These are phyloP conservation scores for Cystofilobasidium macerans DNA, from an alignment of 768 basidiomycete species.

Conservation along the genomic window DNA sequence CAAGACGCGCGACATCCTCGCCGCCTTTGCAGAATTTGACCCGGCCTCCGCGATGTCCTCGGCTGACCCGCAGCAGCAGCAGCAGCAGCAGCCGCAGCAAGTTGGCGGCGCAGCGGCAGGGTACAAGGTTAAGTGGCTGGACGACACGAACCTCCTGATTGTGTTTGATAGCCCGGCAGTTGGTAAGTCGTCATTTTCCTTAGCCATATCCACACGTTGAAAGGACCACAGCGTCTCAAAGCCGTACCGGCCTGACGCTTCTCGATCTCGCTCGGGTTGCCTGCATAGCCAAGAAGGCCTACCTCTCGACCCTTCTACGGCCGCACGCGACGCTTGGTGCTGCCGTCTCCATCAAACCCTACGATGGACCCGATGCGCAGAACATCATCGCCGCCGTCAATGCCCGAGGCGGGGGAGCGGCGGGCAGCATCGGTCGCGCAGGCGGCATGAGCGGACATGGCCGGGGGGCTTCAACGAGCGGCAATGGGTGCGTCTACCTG, in stretches of 20 bases:
- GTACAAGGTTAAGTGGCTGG: conserved; percentile 98
- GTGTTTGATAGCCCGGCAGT: conserved; percentile 83
- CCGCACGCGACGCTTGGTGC: conserved; percentile 28
- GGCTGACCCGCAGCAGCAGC: too few species aligned
- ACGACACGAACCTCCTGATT: conserved; percentile 88
- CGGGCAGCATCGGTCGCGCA: not conserved
- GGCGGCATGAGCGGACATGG: not conserved
- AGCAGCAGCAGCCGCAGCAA: conserved; percentile 38
- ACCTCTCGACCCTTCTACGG: conserved; percentile 69
- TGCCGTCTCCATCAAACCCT: conserved; percentile 57
- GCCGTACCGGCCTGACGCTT: too few species aligned
- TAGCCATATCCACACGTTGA: too few species aligned
- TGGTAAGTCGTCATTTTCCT: conserved; percentile 50
- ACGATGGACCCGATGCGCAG: conserved; percentile 89
- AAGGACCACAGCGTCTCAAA: too few species aligned
- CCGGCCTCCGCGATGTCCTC: not conserved
- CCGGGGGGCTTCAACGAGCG: not conserved
- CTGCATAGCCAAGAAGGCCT: conserved; percentile 75
- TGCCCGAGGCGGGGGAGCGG: conserved; percentile 3
- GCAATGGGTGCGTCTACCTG: not conserved
- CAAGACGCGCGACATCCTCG: conserved; percentile 93
- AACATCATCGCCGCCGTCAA: conserved; percentile 35
- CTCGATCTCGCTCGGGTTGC: not conserved
- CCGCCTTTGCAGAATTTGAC: conserved; percentile 82
- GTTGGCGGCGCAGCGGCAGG: too few species aligned